Evolutionary conservation across 2,329 filamentous ascomycete genomes (phyloP).

Genomic region (Cercospora sp.): DNA sequence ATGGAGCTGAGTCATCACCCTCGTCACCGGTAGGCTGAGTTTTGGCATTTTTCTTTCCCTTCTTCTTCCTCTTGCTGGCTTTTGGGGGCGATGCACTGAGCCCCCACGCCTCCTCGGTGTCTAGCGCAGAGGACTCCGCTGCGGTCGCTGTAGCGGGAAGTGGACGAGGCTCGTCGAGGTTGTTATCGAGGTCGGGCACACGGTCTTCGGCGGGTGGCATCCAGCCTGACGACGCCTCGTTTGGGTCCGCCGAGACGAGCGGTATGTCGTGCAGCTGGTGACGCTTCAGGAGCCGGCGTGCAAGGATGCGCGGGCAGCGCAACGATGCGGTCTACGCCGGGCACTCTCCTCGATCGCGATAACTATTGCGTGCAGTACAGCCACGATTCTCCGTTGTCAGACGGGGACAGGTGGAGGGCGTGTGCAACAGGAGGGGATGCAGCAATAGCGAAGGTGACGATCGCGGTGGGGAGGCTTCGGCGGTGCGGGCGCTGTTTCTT

Average conservation of each 20-base stretch:
- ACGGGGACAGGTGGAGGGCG: background rate
- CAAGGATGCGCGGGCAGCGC: background rate
- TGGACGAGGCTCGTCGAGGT: slow-evolving; percentile 23
- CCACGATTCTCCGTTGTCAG: background rate
- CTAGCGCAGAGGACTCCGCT: slow-evolving; percentile 9
- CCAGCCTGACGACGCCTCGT: slow-evolving; percentile 19
- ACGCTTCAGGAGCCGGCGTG: background rate
- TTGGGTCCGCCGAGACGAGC: background rate
- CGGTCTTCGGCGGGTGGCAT: slow-evolving; percentile 30
- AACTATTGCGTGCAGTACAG: background rate
- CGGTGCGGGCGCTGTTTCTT: background rate
- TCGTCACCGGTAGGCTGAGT: slow-evolving; percentile 26
- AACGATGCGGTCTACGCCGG: background rate
- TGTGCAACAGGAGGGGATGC: background rate
- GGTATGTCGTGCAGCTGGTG: background rate
- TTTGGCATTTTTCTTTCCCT: slow-evolving; percentile 30
- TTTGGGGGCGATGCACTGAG: slow-evolving; percentile 17
- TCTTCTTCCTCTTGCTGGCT: slow-evolving; percentile 34
- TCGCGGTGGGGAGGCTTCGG: background rate
- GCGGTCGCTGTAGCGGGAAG: slow-evolving; percentile 21
- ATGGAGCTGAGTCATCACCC: slow-evolving; percentile 29
- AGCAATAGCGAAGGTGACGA: background rate
- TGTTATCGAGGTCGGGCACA: slow-evolving; percentile 33
- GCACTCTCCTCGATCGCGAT: background rate
- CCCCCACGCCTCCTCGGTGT: slow-evolving; percentile 22